Evolutionary conservation across 2,329 filamentous ascomycete species (phyloP).

Genomic region (Cladophialophora bantiana): DNA sequence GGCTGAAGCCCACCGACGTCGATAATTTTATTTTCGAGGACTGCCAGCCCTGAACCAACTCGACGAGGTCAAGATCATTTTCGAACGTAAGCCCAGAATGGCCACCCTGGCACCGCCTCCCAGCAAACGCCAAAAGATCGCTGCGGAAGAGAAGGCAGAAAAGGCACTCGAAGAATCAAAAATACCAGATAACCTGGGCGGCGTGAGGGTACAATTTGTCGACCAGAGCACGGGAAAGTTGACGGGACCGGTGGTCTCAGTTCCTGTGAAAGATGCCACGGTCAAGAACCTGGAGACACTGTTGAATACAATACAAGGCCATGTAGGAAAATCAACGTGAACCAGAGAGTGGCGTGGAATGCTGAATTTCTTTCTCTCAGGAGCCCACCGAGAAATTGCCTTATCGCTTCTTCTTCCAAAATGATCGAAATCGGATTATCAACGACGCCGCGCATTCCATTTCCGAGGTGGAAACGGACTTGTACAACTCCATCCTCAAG

Average conservation of each 20-base stretch:
- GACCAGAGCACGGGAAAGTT: conserved; percentile 75
- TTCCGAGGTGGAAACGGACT: conserved; percentile 55
- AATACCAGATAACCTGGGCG: conserved; percentile 73
- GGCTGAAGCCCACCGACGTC: neutral
- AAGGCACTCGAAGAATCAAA: conserved; percentile 76
- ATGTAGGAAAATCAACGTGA: conserved; percentile 57
- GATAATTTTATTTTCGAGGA: neutral
- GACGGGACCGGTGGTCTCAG: conserved; percentile 74
- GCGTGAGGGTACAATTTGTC: conserved; percentile 84
- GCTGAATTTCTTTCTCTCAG: conserved; percentile 42
- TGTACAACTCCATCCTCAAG: conserved; percentile 61
- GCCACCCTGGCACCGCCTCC: conserved; percentile 82
- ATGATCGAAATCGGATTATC: conserved; percentile 39
- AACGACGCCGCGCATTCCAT: conserved; percentile 45
- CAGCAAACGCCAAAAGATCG: conserved; percentile 84
- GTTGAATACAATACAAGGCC: conserved; percentile 81
- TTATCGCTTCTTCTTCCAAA: conserved; percentile 70
- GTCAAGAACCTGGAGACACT: conserved; percentile 89
- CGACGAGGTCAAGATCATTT: neutral
- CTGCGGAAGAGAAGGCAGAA: conserved; percentile 72
- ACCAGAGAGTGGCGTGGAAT: conserved; percentile 32
- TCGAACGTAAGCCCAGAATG: conserved; percentile 58
- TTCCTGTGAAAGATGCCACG: conserved; percentile 82
- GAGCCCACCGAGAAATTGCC: conserved; percentile 69
- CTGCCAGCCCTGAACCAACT: neutral